Evolutionary conservation across 495 filamentous ascomycete species (phyloP).

Genomic region (Xylaria castorea): DNA sequence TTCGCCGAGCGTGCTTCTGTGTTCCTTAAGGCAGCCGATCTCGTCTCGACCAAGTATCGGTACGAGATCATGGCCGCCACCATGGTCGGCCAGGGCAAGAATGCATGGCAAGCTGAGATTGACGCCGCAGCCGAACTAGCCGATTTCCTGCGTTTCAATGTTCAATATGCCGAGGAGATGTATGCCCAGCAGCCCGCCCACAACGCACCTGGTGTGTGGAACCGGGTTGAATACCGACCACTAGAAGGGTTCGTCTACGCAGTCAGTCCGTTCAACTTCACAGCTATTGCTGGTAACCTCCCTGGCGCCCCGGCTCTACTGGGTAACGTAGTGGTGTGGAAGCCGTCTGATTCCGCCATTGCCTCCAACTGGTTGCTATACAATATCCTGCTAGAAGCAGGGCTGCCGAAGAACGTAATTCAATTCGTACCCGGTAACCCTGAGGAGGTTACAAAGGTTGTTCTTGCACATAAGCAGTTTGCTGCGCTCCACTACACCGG

Average conservation of each 20-base stretch:
- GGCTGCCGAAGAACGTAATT: constrained; percentile 78
- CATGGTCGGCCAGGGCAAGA: constrained; percentile 95
- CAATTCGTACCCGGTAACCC: constrained; percentile 85
- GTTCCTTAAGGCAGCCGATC: constrained; percentile 91
- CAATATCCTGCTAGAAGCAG: constrained; percentile 86
- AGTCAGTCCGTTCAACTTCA: constrained; percentile 89
- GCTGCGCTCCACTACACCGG: constrained; percentile 83
- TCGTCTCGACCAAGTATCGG: constrained; percentile 87
- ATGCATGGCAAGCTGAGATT: constrained; percentile 96
- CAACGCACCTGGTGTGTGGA: constrained; percentile 81
- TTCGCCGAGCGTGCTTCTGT: constrained; percentile 91
- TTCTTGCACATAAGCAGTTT: constrained; percentile 72
- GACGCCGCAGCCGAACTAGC: constrained; percentile 90
- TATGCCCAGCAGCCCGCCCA: constrained; percentile 83
- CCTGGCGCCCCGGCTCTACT: constrained; percentile 75
- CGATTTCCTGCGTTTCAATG: constrained; percentile 91
- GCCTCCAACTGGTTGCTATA: constrained; percentile 78
- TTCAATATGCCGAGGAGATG: constrained; percentile 85
- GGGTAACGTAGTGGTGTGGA: constrained; percentile 90
- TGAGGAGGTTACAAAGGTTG: constrained; percentile 71
- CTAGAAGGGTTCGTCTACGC: constrained; percentile 90
- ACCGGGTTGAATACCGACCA: constrained; percentile 80
- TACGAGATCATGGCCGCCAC: constrained; percentile 93
- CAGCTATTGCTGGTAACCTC: constrained; percentile 82
- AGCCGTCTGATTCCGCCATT: constrained; percentile 80